A percentile compares a stretch with the other conserved stretches of the same genome.
phyloP scores from a whole-genome alignment of 176 grass and related monocot genomes.

The Avena atlantica region DNA sequence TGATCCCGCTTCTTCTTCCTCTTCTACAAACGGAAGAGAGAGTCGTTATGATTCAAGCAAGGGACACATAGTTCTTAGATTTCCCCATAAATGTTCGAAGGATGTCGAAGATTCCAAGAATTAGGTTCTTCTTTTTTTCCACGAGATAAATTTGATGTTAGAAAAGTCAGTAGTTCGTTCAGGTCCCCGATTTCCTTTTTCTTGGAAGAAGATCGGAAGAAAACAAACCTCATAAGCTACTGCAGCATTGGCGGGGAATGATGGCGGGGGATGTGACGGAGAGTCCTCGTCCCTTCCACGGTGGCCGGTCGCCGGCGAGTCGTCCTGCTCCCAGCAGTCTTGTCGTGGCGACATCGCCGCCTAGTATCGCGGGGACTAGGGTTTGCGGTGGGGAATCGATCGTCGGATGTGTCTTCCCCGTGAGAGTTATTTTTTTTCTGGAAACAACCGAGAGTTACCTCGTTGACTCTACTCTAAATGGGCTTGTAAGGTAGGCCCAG shows the following conservation, averaged over 20 bases:
- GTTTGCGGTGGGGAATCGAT: not conserved
- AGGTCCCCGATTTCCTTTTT: not conserved
- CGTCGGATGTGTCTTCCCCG: too few species aligned
- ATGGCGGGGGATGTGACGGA: not conserved
- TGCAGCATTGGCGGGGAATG: not conserved
- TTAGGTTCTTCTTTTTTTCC: too few species aligned
- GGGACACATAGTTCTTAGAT: too few species aligned
- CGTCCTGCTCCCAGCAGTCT: not conserved
- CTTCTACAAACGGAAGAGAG: not conserved
- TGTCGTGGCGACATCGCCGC: not conserved
- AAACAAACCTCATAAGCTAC: not conserved
- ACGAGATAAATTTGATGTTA: too few species aligned
- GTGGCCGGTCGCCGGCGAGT: not conserved
- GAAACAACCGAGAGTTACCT: too few species aligned
- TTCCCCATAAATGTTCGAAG: too few species aligned
- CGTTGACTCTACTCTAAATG: too few species aligned
- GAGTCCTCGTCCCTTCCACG: not conserved
- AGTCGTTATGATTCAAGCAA: too few species aligned
- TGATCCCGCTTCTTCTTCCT: not conserved
- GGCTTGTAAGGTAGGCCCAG: too few species aligned
- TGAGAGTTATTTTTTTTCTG: too few species aligned
- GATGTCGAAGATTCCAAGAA: too few species aligned
- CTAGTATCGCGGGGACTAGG: not conserved
- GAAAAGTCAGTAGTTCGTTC: not conserved
- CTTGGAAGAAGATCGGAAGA: not conserved